Evolutionary conservation across 139 green algal genomes (phyloP).

Genomic region (Diplosphaera chodatii): DNA sequence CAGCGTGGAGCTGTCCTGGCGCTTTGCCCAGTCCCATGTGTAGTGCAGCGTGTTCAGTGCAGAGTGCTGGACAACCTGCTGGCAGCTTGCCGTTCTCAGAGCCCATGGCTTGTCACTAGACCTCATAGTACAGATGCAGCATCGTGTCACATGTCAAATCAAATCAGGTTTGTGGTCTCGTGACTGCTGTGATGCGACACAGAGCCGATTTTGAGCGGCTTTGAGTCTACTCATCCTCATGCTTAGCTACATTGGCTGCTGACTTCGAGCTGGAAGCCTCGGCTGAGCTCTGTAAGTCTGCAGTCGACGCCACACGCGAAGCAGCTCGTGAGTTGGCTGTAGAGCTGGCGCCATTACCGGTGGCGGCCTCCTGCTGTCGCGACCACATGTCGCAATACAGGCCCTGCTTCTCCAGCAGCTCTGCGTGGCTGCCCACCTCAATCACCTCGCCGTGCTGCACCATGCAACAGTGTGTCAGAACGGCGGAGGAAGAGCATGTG

Average conservation of each 20-base stretch:
- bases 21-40: neutral
- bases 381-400: constrained; percentile 72
- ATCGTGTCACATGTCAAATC: too few relatives aligned
- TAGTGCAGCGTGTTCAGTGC: too few relatives aligned
- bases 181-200: too few relatives aligned
- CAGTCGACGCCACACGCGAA: neutral
- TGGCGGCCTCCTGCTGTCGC: constrained; percentile 46
- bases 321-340: neutral
- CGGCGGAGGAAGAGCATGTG: too few relatives aligned
- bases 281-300: neutral
- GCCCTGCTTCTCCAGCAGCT: constrained; percentile 59
- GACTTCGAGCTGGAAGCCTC: neutral
- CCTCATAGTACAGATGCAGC: too few relatives aligned
- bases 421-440: constrained; percentile 66
- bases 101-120: too few relatives aligned
- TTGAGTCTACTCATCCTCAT: too few relatives aligned
- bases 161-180: too few relatives aligned
- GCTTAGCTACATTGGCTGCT: neutral
- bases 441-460: constrained; percentile 45
- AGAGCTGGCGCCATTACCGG: neutral
- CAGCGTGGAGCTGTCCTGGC: neutral
- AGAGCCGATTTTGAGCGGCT: too few relatives aligned
- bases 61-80: too few relatives aligned
- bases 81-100: too few relatives aligned
- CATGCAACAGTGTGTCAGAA: too few relatives aligned